Evolutionary conservation across 306 rosid genomes (phyloP).

Genomic region (Clitoria ternatea): DNA sequence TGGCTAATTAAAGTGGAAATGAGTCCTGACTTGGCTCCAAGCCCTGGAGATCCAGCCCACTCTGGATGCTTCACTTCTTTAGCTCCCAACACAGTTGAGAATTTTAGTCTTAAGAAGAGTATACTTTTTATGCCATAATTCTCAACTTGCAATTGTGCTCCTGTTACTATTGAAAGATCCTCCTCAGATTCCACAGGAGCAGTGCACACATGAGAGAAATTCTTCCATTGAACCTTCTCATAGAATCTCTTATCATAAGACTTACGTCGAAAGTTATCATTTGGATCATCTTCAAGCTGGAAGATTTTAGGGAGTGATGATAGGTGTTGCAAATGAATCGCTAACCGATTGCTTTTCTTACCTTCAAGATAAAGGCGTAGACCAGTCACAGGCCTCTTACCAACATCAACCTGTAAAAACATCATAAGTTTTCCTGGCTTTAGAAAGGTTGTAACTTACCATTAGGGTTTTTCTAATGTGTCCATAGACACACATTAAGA

Average conservation of each 20-base stretch:
- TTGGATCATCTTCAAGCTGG: conserved; percentile 81
- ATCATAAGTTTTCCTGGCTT: conserved; percentile 21
- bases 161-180: conserved; percentile 79
- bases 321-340: conserved; percentile 93
- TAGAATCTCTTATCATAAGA: conserved; percentile 61
- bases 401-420: conserved; percentile 81
- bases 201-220: conserved; percentile 95
- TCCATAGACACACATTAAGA: not conserved
- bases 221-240: conserved; percentile 97
- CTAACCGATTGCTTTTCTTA: conserved; percentile 81
- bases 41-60: conserved; percentile 94
- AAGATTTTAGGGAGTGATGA: conserved; percentile 84
- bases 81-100: conserved; percentile 72
- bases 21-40: conserved; percentile 85
- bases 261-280: conserved; percentile 48
- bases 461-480: not conserved
- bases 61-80: conserved; percentile 62
- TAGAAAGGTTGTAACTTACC: conserved; percentile 8
- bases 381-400: conserved; percentile 95
- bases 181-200: conserved; percentile 89
- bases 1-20: conserved; percentile 94
- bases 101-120: conserved; percentile 71
- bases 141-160: conserved; percentile 88
- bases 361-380: conserved; percentile 95
- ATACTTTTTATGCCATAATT: conserved; percentile 78